Evolutionary conservation across 495 filamentous ascomycete species (phyloP).

Genomic region (Tuber microsphaerosporum): DNA sequence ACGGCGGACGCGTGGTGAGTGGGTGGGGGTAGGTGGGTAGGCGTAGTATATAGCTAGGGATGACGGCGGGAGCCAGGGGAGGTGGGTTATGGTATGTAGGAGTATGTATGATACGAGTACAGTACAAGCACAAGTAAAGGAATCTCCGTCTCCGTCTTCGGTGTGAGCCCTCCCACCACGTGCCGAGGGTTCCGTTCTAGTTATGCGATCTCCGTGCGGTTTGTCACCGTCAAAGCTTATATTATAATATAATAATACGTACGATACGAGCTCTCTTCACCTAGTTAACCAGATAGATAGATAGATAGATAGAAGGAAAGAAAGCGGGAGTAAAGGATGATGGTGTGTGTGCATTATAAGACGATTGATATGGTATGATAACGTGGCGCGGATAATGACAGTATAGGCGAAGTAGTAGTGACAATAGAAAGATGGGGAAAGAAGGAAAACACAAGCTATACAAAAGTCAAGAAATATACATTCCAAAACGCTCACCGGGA

Average conservation of each 20-base stretch:
- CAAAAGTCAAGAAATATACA: constrained; percentile 1
- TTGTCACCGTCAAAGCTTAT: neutral
- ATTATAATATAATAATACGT: neutral
- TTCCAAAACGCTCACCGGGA: neutral
- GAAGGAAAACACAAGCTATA: neutral
- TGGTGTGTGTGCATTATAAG: neutral
- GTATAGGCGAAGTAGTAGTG: neutral
- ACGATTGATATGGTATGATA: neutral
- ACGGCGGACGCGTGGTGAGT: too few relatives aligned
- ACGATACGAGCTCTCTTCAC: neutral
- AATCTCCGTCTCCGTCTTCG: neutral
- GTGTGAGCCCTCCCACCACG: neutral
- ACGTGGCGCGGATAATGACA: neutral
- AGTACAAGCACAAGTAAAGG: neutral
- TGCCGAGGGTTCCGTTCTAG: neutral
- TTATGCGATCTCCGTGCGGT: neutral
- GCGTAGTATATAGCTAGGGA: neutral
- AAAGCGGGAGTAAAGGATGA: neutral
- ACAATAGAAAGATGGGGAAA: neutral
- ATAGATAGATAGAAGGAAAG: neutral
- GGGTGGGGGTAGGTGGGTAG: too few relatives aligned
- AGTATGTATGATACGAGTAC: neutral
- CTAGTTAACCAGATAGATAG: neutral
- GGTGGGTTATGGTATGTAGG: too few relatives aligned
- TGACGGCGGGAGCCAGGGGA: too few relatives aligned